These are phyloP conservation scores for Yarrowia divulgata DNA, from an alignment of 805 yeast species.

Conservation along the genomic window DNA sequence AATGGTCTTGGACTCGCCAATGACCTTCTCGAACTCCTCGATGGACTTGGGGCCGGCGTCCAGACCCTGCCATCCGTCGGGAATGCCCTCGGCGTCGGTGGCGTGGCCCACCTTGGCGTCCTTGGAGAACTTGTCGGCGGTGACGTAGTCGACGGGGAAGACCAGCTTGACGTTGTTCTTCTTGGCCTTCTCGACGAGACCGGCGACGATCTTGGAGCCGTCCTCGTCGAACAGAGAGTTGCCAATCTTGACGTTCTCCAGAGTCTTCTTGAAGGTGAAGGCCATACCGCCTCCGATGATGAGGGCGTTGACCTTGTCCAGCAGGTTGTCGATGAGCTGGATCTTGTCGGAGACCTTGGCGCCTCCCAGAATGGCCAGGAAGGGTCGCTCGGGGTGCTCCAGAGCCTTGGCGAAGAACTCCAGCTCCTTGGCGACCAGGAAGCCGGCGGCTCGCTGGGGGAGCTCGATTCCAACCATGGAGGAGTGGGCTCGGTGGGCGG, in stretches of 20 bases:
- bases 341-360: constrained; percentile 99
- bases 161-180: constrained; percentile 91
- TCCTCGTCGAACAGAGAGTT: constrained; percentile 89
- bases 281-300: constrained; percentile 99
- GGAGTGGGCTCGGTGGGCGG: constrained; percentile 99
- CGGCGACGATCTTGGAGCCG: constrained; percentile 94
- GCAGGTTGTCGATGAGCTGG: constrained; percentile 89
- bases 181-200: constrained; percentile 94
- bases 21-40: constrained; percentile 79
- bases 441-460: constrained; percentile 97
- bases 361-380: constrained; percentile 98
- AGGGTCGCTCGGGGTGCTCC: constrained; percentile 97
- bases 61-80: constrained; percentile 94
- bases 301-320: constrained; percentile 92
- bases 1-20: constrained; percentile 93
- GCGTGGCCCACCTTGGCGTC: constrained; percentile 88
- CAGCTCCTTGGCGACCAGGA: constrained; percentile 97
- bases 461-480: constrained; percentile 98
- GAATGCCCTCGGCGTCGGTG: constrained; percentile 88
- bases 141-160: constrained; percentile 94
- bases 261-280: constrained; percentile 95
- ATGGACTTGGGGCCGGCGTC: constrained; percentile 93
- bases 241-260: constrained; percentile 87
- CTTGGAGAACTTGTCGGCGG: constrained; percentile 92
- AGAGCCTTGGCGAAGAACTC: constrained; percentile 97